Evolutionary conservation across 176 grass and related monocot genomes (phyloP).

Genomic region (Avena sativa): DNA sequence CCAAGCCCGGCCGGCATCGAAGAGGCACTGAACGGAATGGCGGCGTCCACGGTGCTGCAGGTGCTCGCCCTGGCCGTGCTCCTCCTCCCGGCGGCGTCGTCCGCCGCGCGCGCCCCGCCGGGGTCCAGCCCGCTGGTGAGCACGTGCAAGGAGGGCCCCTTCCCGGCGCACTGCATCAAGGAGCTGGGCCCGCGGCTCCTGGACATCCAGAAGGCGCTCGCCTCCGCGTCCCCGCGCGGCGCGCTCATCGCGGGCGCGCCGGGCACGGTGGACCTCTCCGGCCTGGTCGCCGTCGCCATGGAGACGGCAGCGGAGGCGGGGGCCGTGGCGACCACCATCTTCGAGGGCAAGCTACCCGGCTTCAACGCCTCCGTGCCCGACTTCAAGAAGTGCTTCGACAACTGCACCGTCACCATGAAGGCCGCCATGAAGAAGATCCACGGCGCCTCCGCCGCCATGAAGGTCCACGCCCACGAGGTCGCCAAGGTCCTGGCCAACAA

Average conservation of each 20-base stretch:
- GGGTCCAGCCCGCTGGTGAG: slow-evolving; percentile 34
- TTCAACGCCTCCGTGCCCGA: slow-evolving; percentile 44
- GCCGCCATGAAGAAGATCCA: slow-evolving; percentile 61
- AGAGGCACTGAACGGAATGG: background rate
- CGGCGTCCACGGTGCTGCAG: slow-evolving; percentile 3
- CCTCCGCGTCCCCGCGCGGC: slow-evolving; percentile 25
- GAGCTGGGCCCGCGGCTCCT: slow-evolving; percentile 48
- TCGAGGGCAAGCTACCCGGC: slow-evolving; percentile 53
- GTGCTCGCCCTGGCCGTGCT: background rate
- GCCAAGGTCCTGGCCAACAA: slow-evolving; percentile 42
- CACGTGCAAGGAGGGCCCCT: slow-evolving; percentile 29
- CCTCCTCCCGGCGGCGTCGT: background rate
- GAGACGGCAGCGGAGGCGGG: slow-evolving; percentile 49
- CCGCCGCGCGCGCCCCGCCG: slow-evolving; percentile 22
- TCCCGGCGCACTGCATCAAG: slow-evolving; percentile 39
- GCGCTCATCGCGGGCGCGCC: slow-evolving; percentile 50
- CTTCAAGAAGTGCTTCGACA: slow-evolving; percentile 43
- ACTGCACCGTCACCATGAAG: slow-evolving; percentile 55
- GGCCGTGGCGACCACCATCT: slow-evolving; percentile 19
- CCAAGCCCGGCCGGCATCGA: background rate
- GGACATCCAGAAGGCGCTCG: slow-evolving; percentile 41
- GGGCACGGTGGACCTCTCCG: slow-evolving; percentile 44
- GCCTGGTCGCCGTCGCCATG: slow-evolving; percentile 46
- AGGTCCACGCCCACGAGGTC: slow-evolving; percentile 9
- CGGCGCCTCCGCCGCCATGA: slow-evolving; percentile 47